Conservation (phyloP, 1,284 basidiomycete genomes). For the Cutaneotrichosporon dermatis region DNA sequence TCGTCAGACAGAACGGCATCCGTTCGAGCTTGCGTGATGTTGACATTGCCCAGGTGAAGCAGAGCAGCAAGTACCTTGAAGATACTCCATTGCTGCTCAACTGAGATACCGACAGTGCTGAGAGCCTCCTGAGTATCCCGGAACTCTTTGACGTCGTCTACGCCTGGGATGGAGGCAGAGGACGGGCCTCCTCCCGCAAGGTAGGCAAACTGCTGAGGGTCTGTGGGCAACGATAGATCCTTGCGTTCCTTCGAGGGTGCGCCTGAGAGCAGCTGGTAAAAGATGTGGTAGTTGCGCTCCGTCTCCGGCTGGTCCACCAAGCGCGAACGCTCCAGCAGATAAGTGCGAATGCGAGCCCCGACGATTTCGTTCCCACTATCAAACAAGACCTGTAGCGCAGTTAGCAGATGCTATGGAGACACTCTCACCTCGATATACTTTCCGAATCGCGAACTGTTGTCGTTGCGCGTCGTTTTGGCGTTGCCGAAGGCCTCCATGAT, state of each 20-base stretch:
- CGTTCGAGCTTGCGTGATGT: conserved; percentile 72
- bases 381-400: conserved; percentile 71
- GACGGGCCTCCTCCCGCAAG: conserved; percentile 86
- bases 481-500: conserved; percentile 99
- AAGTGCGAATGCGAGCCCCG: conserved; percentile 94
- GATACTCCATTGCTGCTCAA: conserved; percentile 97
- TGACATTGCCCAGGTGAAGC: conserved; percentile 94
- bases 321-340: conserved; percentile 92
- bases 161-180: conserved; percentile 79
- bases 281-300: conserved; percentile 99
- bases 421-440: conserved; percentile 91
- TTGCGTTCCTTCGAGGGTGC: conserved; percentile 92
- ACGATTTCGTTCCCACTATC: conserved; percentile 94
- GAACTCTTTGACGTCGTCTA: conserved; percentile 96
- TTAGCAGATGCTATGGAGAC: not conserved
- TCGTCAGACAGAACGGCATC: conserved; percentile 82
- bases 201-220: conserved; percentile 80
- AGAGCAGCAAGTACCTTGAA: conserved; percentile 91
- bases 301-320: conserved; percentile 97
- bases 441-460: conserved; percentile 98
- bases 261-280: conserved; percentile 98
- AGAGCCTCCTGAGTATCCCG: conserved; percentile 87
- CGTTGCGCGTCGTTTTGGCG: conserved; percentile 97
- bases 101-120: conserved; percentile 92
- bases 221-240: conserved; percentile 81